A percentile compares a stretch with the other conserved stretches of the same genome.
Evolutionary conservation across 345 rosid species (phyloP).

Genomic region (Salix purpurea): DNA sequence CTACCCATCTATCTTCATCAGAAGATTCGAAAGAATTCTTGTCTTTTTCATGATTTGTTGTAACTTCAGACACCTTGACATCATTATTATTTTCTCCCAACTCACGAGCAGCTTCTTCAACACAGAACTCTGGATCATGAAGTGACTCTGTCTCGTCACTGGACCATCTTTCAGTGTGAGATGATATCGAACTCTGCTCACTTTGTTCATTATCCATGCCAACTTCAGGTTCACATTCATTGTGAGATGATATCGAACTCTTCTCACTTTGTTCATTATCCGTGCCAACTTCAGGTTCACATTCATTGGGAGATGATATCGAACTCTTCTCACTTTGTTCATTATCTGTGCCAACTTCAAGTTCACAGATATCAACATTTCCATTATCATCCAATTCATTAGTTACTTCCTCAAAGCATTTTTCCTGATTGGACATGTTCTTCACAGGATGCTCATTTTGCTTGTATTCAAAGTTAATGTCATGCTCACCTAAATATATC

Average conservation of each 20-base stretch:
- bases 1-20: constrained; percentile 30
- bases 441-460: constrained; percentile 24
- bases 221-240: constrained; percentile 11
- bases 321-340: constrained; percentile 22
- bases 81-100: constrained; percentile 1
- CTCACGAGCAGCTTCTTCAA: constrained; percentile 33
- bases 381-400: constrained; percentile 2
- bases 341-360: constrained; percentile 23
- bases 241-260: constrained; percentile 21
- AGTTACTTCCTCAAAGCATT: constrained; percentile 36
- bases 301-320: constrained; percentile 30
- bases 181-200: constrained; percentile 17
- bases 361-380: constrained; percentile 11
- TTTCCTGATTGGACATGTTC: constrained; percentile 26
- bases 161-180: constrained; percentile 28
- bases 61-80: constrained; percentile 13
- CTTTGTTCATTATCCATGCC: constrained; percentile 29
- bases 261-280: constrained; percentile 28
- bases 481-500: constrained; percentile 28
- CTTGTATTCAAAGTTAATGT: constrained; percentile 29
- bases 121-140: not conserved
- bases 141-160: constrained; percentile 22
- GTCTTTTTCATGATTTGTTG: constrained; percentile 32
- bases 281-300: not conserved
- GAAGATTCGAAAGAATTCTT: constrained; percentile 19